A percentile compares a stretch with the other conserved stretches of the same genome.
phyloP scores from a whole-genome alignment of 129 eudicot species.

The Helianthus tuberosus region DNA sequence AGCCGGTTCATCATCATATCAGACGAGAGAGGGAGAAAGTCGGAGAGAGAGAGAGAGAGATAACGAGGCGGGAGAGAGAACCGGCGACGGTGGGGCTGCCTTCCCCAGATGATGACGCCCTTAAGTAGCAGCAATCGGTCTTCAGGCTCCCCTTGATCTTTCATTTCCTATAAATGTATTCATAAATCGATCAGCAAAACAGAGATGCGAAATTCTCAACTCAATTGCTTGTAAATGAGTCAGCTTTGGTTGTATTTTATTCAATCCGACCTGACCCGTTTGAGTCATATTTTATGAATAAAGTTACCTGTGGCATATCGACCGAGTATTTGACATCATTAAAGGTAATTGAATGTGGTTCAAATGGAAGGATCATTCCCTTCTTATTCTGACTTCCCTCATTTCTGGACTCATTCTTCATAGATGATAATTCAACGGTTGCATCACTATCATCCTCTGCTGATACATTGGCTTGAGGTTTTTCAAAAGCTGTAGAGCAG shows the following conservation, averaged over 20 bases:
- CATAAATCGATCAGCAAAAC: conserved; percentile 13
- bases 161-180: conserved; percentile 73
- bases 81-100: too few species aligned
- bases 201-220: too few species aligned
- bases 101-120: too few species aligned
- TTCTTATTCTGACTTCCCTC: conserved; percentile 30
- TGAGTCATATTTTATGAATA: background rate
- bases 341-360: conserved; percentile 79
- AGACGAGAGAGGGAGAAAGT: too few species aligned
- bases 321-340: conserved; percentile 78
- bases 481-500: conserved; percentile 60
- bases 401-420: conserved; percentile 14
- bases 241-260: too few species aligned
- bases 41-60: too few species aligned
- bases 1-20: too few species aligned
- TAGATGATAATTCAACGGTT: conserved; percentile 31
- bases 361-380: conserved; percentile 86
- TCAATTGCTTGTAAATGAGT: too few species aligned
- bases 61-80: too few species aligned
- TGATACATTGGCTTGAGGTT: conserved; percentile 49
- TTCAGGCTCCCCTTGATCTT: conserved; percentile 62
- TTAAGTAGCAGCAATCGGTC: conserved; percentile 70
- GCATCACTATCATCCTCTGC: conserved; percentile 28
- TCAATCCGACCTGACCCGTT: background rate
- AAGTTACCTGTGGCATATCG: conserved; percentile 90